A percentile compares a stretch with the other conserved stretches of the same genome.
Conservation (phyloP, 371 early-diverging fungal species). For the Lichtheimia corymbifera region DNA sequence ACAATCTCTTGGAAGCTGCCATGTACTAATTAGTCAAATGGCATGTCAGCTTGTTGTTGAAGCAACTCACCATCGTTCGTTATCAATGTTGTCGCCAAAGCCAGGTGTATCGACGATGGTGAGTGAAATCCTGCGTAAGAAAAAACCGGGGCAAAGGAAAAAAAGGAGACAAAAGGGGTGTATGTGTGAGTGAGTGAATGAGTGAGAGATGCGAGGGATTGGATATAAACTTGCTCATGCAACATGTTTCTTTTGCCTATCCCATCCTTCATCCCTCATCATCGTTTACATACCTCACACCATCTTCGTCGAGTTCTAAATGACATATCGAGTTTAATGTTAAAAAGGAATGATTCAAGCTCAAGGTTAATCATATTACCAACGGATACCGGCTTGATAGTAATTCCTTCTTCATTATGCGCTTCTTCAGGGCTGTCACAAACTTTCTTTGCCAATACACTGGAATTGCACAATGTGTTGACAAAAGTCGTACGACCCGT, state of each 20-base stretch:
- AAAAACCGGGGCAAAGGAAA: no score
- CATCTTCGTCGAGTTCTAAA: conserved; percentile 94
- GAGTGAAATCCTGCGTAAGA: conserved; percentile 56
- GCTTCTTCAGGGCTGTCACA: conserved; percentile 84
- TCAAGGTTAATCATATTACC: conserved; percentile 40
- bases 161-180: not conserved
- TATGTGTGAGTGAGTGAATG: not conserved
- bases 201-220: not conserved
- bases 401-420: conserved; percentile 90
- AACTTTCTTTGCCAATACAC: conserved; percentile 70
- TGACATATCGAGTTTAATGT: not conserved
- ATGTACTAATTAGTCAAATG: not conserved
- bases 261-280: conserved; percentile 6
- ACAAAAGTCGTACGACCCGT: conserved; percentile 98
- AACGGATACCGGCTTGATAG: conserved; percentile 80
- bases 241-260: not conserved
- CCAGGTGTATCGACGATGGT: conserved; percentile 98
- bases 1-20: conserved; percentile 81
- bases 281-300: conserved; percentile 58
- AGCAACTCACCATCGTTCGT: conserved; percentile 65
- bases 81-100: conserved; percentile 93
- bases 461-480: conserved; percentile 92
- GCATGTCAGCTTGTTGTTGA: not conserved
- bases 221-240: no score
- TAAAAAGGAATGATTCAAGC: no score